Evolutionary conservation across 345 rosid genomes (phyloP), one percentile per base, ranked within the genome.

Genomic region (Acer campestre): DNA sequence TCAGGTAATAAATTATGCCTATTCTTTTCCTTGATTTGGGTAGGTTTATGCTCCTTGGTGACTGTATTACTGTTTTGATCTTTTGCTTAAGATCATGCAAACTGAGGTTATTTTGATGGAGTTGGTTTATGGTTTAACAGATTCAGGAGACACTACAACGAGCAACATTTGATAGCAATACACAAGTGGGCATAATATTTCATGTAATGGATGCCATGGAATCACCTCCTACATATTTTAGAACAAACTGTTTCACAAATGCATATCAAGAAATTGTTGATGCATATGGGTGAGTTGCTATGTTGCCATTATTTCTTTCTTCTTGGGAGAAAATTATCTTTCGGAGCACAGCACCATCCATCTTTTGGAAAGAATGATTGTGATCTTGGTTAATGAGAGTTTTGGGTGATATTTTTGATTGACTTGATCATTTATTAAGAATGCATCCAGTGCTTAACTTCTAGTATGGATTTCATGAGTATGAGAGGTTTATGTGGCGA

Each of bases 181-280:
- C 99, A 14, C 99, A 93, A 83, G 93, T 95, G 55, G 98, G 98
- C 77, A 84, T 92, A 75, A 94, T 95, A 84, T 95, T 93, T 86
- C 98, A 95, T 82, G 91, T 78, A 77, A 93, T 91, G 99, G 95
- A 92, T 79, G 90, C 95, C 61, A 27, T 84, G 23, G 98, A 95
- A 77, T 88, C 94, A 61, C 99, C 97, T 88, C 99, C 98, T 79
- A 93, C 99, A 61, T 94, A 89, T 83, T 93, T 95, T 82, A 91
- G 95, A 85, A 93, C 97, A 73, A 92, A 95, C 78, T 78, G 75
- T 75, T 90, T 95, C 77, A 93, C 99, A 68, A 92, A 87, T 83
- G 97, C 97, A 42, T 95, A 86, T 83, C 99, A 95, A 82, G 99
- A 93, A 87, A 91, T 95, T 87, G 97, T 95, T 78, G 97, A 93